phyloP scores from a whole-genome alignment of 1,284 basidiomycete genomes.

The Ganoderma resinaceum region DNA sequence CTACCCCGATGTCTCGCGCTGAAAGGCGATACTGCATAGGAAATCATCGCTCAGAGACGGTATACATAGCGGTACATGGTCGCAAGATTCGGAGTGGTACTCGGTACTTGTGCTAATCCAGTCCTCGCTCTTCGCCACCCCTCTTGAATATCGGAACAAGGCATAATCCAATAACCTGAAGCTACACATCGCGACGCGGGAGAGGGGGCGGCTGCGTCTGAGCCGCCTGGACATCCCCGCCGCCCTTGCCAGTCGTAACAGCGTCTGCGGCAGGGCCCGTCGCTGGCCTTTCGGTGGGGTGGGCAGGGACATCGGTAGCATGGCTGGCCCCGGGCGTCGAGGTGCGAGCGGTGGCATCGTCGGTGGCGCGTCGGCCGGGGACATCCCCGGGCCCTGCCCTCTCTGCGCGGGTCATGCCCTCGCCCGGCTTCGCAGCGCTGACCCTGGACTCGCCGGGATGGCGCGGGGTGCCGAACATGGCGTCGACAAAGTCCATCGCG shows the following conservation, averaged over 20 bases:
- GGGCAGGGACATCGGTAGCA: no score
- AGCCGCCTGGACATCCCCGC: not conserved
- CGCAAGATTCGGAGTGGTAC: not conserved
- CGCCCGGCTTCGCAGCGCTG: constrained; percentile 9
- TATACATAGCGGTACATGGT: no score
- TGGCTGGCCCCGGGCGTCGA: not conserved
- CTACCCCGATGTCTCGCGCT: no score
- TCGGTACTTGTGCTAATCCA: not conserved
- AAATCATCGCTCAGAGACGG: no score
- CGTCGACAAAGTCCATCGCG: constrained; percentile 41
- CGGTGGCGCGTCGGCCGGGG: not conserved
- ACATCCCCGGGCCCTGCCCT: not conserved
- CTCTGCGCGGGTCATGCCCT: no score
- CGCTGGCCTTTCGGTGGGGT: not conserved
- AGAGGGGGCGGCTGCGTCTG: not conserved
- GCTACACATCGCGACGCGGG: not conserved
- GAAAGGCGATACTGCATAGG: no score
- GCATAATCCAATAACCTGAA: not conserved
- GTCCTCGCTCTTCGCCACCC: not conserved
- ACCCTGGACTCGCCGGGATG: constrained; percentile 29
- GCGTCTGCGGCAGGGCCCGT: not conserved
- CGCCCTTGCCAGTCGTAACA: not conserved
- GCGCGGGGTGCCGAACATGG: constrained; percentile 35
- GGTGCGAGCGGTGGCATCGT: not conserved
- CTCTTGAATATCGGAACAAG: not conserved